These are phyloP conservation scores for Capsella bursapastoris DNA, from an alignment of 345 rosid genomes.

Conservation along the genomic window DNA sequence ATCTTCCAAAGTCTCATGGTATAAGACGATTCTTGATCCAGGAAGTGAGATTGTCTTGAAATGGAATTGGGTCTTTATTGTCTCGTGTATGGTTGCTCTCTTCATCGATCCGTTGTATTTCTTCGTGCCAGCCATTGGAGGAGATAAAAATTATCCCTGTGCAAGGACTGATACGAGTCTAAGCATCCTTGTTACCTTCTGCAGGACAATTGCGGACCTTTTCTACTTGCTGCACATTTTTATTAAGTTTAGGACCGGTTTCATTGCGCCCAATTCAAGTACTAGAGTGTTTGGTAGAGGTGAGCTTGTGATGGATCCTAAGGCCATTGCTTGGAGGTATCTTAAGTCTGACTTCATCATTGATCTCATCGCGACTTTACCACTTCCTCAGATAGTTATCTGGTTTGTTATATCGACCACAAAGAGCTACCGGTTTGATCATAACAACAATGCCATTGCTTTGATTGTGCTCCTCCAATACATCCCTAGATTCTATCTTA, in stretches of 20 bases:
- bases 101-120: slow-evolving; percentile 87
- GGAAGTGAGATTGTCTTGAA: slow-evolving; percentile 77
- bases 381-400: slow-evolving; percentile 88
- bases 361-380: slow-evolving; percentile 85
- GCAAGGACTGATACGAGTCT: slow-evolving; percentile 67
- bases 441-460: slow-evolving; percentile 72
- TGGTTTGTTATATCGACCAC: slow-evolving; percentile 72
- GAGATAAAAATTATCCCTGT: slow-evolving; percentile 48
- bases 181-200: slow-evolving; percentile 68
- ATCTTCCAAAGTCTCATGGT: slow-evolving; percentile 57
- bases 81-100: slow-evolving; percentile 80
- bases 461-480: slow-evolving; percentile 77
- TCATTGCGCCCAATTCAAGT: slow-evolving; percentile 68
- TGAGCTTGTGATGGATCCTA: slow-evolving; percentile 91
- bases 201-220: slow-evolving; percentile 80
- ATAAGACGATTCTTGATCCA: slow-evolving; percentile 79
- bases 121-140: slow-evolving; percentile 70
- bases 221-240: slow-evolving; percentile 82
- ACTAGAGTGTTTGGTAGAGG: slow-evolving; percentile 94
- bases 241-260: slow-evolving; percentile 90
- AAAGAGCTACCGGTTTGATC: slow-evolving; percentile 56
- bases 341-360: slow-evolving; percentile 78
- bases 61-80: slow-evolving; percentile 86
- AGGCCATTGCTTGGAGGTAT: slow-evolving; percentile 73
- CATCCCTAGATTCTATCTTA: slow-evolving; percentile 78